phyloP scores from a whole-genome alignment of 139 green algal genomes.

The Tetraselmis striata region DNA sequence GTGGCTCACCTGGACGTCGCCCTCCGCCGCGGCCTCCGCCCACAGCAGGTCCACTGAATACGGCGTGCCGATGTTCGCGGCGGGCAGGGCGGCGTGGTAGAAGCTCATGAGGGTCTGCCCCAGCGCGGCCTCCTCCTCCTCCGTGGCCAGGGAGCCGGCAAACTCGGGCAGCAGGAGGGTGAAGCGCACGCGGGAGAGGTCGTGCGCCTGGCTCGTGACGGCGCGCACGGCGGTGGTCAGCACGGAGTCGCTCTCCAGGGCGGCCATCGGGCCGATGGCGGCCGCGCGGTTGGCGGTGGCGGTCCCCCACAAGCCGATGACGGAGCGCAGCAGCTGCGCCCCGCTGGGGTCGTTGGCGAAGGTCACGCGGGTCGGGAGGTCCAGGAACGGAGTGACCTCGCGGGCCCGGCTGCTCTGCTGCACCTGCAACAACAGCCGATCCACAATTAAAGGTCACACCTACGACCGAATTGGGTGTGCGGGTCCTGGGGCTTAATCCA shows the following conservation, averaged over 20 bases:
- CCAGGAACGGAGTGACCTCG: neutral
- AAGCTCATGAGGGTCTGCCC: neutral
- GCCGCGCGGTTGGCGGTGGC: neutral
- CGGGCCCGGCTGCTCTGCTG: neutral
- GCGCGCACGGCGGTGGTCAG: neutral
- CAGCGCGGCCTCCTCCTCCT: neutral
- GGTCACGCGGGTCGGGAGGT: neutral
- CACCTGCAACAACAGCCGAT: too few relatives aligned
- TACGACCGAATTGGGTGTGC: too few relatives aligned
- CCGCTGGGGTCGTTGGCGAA: neutral
- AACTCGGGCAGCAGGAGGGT: neutral
- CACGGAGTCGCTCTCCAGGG: neutral
- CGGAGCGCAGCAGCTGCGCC: neutral
- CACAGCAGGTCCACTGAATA: neutral
- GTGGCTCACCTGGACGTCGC: neutral
- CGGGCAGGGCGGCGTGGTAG: neutral
- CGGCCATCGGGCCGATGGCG: neutral
- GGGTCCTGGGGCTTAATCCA: too few relatives aligned
- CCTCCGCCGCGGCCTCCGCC: neutral
- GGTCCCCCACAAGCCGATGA: neutral
- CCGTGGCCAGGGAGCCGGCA: neutral
- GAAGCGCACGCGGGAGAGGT: neutral
- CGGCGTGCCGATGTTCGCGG: neutral
- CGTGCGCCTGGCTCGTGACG: neutral
- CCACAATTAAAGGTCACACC: too few relatives aligned